Base-by-base conservation (phyloP, 768 basidiomycete species). In the Psilocybe azurescens region DNA sequence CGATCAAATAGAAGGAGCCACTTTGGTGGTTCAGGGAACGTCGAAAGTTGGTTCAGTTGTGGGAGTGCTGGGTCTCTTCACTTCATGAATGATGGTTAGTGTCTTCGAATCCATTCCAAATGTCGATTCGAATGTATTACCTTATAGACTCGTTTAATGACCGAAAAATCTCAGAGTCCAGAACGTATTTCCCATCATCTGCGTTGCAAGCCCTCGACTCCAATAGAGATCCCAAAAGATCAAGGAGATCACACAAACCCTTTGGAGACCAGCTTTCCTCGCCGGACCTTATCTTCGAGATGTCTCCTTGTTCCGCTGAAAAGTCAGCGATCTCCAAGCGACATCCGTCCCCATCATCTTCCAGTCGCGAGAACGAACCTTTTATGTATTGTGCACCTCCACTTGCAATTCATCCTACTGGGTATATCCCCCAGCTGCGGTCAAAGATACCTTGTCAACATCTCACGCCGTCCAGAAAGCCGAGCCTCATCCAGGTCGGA, bases 261-360 rank as follows among this genome's bases (percentile, higher is more conserved):
- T 75, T 76, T 41, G 58, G 64, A 46, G 66, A 67, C 50, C 70
- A 73, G 46, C 65, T 77, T 46, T 69, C 68, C 20, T 82, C 80
- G 29, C 80, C 82, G 56, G 83, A 84, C 44, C 75, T 84, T 62
- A 74, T 84, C n/a, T 83, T 84, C 65, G 81, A 83, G 52, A 84
- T 84, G 83, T 84, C 83, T 20, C 82, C 83, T 30, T 63, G 75
- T 20, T 73, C 75, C 14, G 69, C 76, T n/a, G 67, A 70, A 29
- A 69, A 70, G 54, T 63, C 72, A 30, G 60, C 55, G 24, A 59
- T 62, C 24, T 61, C 60, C 54, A 65, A 66, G 65, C 62, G 60
- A 52, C 71, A 63, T 61, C 65, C 68, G 38, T 57, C 66, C 39
- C 33, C 60, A 36, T 60, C 69, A 46, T 65, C 58, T 32, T 63